phyloP scores from a whole-genome alignment of 108 stramenopile genomes.

The Skeletonema tropicum region DNA sequence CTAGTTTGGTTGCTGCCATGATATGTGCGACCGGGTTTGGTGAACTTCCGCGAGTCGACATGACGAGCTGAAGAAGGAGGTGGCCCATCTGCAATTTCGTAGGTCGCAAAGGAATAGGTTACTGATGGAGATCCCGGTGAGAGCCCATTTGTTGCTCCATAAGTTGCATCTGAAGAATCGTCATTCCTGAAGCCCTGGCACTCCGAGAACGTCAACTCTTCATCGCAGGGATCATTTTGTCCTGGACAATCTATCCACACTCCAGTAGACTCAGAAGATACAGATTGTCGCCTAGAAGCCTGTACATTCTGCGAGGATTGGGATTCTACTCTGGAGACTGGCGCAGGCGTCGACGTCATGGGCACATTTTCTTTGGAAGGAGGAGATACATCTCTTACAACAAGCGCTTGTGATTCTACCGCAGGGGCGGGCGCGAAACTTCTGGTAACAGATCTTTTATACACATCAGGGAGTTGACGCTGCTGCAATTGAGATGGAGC shows the following conservation, averaged over 20 bases:
- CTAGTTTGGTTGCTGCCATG: not conserved
- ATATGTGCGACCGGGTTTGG: not conserved
- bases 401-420: not conserved
- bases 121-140: not conserved
- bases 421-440: too few relatives aligned
- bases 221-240: conserved; percentile 1
- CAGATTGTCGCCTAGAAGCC: not conserved
- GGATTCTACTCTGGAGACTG: not conserved
- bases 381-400: not conserved
- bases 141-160: not conserved
- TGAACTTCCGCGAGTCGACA: not conserved
- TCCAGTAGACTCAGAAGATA: not conserved
- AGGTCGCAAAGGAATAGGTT: not conserved
- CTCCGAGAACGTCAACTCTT: not conserved
- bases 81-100: not conserved
- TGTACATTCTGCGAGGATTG: not conserved
- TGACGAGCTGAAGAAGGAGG: not conserved
- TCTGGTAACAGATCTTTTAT: not conserved
- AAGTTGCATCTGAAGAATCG: not conserved
- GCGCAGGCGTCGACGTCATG: not conserved
- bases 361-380: not conserved
- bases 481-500: not conserved
- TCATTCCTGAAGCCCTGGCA: not conserved
- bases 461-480: not conserved
- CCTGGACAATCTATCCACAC: not conserved